These are phyloP conservation scores for Cryphonectria japonica DNA, from an alignment of 2,329 filamentous ascomycete species.

Conservation along the genomic window DNA sequence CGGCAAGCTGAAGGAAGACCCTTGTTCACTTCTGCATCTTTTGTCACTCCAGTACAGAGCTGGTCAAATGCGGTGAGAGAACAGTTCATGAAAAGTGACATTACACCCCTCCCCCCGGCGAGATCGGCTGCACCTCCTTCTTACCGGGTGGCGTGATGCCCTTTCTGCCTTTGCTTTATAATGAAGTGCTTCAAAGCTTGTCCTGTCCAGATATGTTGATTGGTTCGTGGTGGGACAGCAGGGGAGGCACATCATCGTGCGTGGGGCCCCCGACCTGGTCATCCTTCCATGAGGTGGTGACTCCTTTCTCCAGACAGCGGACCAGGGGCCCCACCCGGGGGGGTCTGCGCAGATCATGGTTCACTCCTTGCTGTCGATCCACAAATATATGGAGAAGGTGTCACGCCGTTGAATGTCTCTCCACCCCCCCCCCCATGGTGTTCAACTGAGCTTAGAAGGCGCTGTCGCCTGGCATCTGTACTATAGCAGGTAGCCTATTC, in stretches of 20 bases:
- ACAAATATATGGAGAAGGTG: neutral
- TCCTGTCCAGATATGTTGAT: neutral
- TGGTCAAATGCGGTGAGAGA: neutral
- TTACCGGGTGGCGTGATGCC: neutral
- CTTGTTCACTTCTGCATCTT: neutral
- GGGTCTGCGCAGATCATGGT: neutral
- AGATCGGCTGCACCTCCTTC: neutral
- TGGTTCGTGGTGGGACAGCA: neutral
- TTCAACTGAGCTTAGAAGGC: neutral
- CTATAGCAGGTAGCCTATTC: neutral
- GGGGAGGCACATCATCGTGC: neutral
- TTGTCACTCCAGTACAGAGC: neutral
- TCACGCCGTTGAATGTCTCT: neutral
- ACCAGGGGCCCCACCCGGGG: neutral
- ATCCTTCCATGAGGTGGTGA: neutral
- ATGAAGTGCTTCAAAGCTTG: neutral
- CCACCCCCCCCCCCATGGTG: neutral
- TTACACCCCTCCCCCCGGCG: neutral
- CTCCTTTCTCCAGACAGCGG: neutral
- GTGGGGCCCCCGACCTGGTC: neutral
- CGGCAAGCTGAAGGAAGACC: neutral
- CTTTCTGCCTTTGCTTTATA: neutral
- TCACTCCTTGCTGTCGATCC: neutral
- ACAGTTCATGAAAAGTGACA: neutral
- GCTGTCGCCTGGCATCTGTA: too few relatives aligned